Conservation (phyloP, 768 basidiomycete species). For the Boletus speciosus region DNA sequence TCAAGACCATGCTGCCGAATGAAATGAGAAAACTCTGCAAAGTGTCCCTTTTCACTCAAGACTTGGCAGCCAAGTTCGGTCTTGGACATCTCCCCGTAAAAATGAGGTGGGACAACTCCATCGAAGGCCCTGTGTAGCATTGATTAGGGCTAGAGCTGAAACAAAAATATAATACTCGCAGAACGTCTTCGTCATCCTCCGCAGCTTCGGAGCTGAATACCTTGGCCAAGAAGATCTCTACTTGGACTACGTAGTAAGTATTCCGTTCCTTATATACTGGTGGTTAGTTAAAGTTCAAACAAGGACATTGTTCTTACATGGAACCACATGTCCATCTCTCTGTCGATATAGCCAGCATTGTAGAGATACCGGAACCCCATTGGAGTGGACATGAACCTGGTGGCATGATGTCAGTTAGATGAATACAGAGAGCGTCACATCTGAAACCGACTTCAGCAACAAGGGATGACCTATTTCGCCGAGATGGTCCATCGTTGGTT, state of each 20-base stretch:
- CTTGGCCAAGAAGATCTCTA: conserved; percentile 86
- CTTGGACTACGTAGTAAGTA: conserved; percentile 86
- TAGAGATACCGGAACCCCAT: conserved; percentile 91
- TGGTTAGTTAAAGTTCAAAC: conserved; percentile 5
- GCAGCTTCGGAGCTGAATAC: conserved; percentile 56
- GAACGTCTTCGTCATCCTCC: conserved; percentile 65
- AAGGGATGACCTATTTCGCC: conserved; percentile 90
- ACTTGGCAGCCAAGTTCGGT: conserved; percentile 93
- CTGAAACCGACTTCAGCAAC: conserved; percentile 66
- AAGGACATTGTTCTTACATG: conserved; percentile 51
- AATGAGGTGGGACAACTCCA: conserved; percentile 88
- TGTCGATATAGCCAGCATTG: conserved; percentile 87
- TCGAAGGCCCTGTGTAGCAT: conserved; percentile 59
- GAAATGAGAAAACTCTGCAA: conserved; percentile 85
- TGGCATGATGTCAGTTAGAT: background rate
- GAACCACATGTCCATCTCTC: conserved; percentile 96
- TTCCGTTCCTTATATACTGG: conserved; percentile 75
- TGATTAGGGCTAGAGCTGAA: background rate
- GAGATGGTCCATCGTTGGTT: conserved; percentile 92
- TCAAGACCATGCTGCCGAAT: conserved; percentile 86
- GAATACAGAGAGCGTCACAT: background rate
- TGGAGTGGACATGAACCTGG: conserved; percentile 90
- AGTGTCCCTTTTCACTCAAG: conserved; percentile 86
- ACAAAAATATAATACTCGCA: conserved; percentile 36
- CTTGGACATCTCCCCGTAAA: conserved; percentile 97